Percentiles rank a stretch among this genome's conserved stretches.
These are phyloP conservation scores for Tetrahymena borealis DNA, from an alignment of 73 alveolate species.

Conservation along the genomic window DNA sequence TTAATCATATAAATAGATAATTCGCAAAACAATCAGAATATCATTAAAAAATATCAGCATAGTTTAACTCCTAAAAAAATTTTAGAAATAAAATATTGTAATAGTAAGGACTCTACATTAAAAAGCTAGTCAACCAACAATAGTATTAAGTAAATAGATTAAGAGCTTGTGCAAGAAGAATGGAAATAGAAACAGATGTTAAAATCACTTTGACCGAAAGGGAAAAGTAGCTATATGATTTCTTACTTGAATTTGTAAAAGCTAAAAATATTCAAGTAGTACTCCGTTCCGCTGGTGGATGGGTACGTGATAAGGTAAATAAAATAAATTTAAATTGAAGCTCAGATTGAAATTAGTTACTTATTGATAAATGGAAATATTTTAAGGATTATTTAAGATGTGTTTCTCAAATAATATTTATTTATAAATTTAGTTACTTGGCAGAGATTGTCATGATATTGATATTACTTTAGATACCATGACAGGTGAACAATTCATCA, in stretches of 20 bases:
- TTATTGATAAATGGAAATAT: neutral
- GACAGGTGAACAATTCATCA: slow-evolving; percentile 91
- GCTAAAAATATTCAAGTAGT: slow-evolving; percentile 8
- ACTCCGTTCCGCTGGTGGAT: slow-evolving; percentile 98
- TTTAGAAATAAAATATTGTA: neutral
- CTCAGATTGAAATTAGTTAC: neutral
- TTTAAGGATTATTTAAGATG: neutral
- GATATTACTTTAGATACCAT: slow-evolving; percentile 95
- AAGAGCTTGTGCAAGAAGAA: slow-evolving; percentile 4
- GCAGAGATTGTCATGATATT: slow-evolving; percentile 85
- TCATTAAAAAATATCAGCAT: neutral
- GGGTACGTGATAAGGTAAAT: slow-evolving; percentile 96
- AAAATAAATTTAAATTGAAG: neutral
- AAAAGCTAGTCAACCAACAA: neutral
- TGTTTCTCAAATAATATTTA: neutral
- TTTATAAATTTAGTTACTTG: slow-evolving; percentile 46
- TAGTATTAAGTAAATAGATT: neutral
- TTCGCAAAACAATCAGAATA: neutral
- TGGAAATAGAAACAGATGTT: neutral
- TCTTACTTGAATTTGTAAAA: neutral
- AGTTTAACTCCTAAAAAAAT: neutral
- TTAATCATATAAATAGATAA: neutral
- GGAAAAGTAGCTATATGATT: neutral
- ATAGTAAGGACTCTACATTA: neutral
- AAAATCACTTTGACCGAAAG: neutral